Percentiles rank a stretch among this genome's conserved stretches.
Conservation (phyloP, 192 early-diverging fungal species). For the Umbelopsis isabellina region DNA sequence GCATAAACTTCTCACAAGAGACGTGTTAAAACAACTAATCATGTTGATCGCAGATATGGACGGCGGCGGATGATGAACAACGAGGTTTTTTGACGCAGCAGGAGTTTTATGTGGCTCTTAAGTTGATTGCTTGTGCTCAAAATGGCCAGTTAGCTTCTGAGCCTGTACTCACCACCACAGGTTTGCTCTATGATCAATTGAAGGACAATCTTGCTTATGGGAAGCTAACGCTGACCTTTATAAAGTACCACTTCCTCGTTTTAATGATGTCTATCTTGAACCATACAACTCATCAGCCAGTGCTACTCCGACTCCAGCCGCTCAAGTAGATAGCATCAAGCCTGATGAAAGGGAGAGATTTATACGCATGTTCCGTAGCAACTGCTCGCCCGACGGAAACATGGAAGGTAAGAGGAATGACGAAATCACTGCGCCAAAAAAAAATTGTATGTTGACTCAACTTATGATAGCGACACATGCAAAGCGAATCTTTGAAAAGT, state of each 20-base stretch:
- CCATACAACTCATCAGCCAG: neutral
- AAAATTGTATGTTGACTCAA: neutral
- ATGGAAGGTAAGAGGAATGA: constrained; percentile 24
- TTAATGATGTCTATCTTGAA: constrained; percentile 28
- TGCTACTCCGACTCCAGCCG: constrained; percentile 30
- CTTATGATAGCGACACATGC: neutral
- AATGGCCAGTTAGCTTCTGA: constrained; percentile 52
- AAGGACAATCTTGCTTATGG: neutral
- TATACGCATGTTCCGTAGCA: constrained; percentile 31
- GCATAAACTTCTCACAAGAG: too few species aligned
- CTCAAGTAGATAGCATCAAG: constrained; percentile 52
- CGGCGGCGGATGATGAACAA: constrained; percentile 74
- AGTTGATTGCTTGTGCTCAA: constrained; percentile 89
- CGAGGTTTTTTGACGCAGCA: constrained; percentile 77
- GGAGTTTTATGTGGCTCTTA: constrained; percentile 83
- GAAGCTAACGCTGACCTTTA: neutral
- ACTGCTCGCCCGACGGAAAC: constrained; percentile 25
- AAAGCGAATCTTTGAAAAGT: constrained; percentile 76
- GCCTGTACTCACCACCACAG: constrained; percentile 27
- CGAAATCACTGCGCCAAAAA: neutral
- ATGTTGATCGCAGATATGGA: constrained; percentile 67
- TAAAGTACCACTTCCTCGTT: constrained; percentile 37
- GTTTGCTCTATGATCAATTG: constrained; percentile 11
- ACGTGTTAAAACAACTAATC: neutral
- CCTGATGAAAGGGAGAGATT: constrained; percentile 38